Percentiles rank a stretch among this genome's conserved stretches.
Conservation (phyloP, 768 basidiomycete genomes). For the Naganishia kalamii region DNA sequence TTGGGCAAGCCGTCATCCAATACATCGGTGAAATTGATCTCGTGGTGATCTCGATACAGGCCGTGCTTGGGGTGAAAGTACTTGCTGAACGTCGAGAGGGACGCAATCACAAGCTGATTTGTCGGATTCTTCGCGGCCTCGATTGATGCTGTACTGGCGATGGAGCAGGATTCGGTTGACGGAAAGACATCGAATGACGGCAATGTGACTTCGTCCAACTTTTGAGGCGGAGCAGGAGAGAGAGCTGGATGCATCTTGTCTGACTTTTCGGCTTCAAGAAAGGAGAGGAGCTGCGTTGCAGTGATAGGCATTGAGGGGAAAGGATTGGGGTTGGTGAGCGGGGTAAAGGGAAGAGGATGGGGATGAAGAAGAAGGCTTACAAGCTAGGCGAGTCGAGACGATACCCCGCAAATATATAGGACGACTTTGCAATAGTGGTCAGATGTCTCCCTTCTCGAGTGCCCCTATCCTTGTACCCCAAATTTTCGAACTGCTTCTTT, state of each 20-base stretch:
- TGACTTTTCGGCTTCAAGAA: neutral
- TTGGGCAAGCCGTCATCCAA: conserved; percentile 6
- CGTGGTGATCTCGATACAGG: neutral
- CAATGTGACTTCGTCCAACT: neutral
- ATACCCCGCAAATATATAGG: no score
- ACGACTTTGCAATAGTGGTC: no score
- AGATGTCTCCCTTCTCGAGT: no score
- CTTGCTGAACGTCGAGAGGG: conserved; percentile 6
- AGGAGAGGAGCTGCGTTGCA: neutral
- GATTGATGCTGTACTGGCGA: neutral
- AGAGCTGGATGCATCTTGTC: neutral
- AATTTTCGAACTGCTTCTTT: no score
- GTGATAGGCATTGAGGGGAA: neutral
- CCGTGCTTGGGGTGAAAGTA: conserved; percentile 11
- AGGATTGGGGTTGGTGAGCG: neutral
- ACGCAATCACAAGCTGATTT: neutral
- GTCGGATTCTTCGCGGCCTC: neutral
- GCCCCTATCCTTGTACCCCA: no score
- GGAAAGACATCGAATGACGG: neutral
- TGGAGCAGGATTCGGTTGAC: neutral
- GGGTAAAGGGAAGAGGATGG: neutral
- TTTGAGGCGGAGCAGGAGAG: neutral
- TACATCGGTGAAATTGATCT: neutral
- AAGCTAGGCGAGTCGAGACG: neutral
- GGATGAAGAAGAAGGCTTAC: neutral